Percentiles rank a stretch among this genome's conserved stretches.
Conservation (phyloP, 192 early-diverging fungal genomes). For the Backusella morwellensis region DNA sequence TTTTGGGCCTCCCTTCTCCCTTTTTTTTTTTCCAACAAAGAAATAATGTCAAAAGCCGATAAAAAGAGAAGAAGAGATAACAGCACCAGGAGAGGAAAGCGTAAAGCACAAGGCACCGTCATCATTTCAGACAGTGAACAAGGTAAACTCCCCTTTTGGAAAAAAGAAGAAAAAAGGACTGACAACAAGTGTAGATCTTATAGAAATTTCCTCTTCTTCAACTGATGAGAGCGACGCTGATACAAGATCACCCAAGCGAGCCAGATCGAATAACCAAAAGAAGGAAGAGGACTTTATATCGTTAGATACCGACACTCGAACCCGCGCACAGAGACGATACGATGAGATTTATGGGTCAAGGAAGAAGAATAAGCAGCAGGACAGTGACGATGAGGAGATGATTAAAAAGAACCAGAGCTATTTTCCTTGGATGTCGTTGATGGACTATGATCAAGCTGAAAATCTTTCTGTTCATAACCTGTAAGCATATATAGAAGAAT, state of each 20-base stretch:
- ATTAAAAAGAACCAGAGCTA: neutral
- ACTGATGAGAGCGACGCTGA: neutral
- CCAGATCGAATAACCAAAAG: neutral
- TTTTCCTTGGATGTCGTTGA: constrained; percentile 16
- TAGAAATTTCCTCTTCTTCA: neutral
- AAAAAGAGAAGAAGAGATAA: neutral
- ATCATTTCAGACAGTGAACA: neutral
- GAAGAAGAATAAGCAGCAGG: neutral
- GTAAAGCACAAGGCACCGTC: neutral
- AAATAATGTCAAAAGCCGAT: neutral
- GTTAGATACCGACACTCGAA: neutral
- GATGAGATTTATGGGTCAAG: neutral
- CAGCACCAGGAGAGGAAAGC: neutral
- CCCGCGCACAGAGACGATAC: neutral
- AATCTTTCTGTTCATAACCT: neutral
- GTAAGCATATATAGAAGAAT: neutral
- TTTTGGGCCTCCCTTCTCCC: too few species aligned
- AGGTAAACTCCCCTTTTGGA: neutral
- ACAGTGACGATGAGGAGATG: neutral
- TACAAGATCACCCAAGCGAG: neutral
- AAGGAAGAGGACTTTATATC: constrained; percentile 24
- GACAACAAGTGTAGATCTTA: neutral
- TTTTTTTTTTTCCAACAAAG: too few species aligned
- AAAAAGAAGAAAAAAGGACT: neutral
- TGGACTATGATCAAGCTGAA: neutral